Conservation (phyloP, 2,329 filamentous ascomycete species). For the Tolypocladium tropicale region DNA sequence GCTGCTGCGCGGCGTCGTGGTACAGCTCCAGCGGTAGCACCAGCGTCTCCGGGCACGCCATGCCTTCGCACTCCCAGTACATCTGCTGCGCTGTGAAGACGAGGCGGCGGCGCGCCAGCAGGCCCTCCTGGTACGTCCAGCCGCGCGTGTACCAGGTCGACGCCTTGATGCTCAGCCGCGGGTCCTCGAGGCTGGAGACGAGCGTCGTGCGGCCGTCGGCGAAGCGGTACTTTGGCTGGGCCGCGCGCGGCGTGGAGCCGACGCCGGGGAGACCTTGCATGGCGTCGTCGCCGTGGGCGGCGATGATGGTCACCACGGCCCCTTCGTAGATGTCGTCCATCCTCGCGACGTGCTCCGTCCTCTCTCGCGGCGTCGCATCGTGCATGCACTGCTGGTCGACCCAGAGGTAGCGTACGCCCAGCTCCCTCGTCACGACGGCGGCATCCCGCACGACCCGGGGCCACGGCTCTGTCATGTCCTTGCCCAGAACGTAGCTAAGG, state of each 20-base stretch:
- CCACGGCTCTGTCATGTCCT: conserved; percentile 14
- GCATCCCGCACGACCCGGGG: conserved; percentile 21
- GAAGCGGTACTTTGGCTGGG: conserved; percentile 21
- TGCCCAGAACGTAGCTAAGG: conserved; percentile 25
- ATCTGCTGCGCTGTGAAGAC: conserved; percentile 28
- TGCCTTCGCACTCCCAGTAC: conserved; percentile 28
- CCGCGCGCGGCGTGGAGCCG: conserved; percentile 13
- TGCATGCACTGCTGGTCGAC: conserved; percentile 26
- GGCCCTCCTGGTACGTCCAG: conserved; percentile 29
- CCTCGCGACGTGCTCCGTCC: conserved; percentile 18
- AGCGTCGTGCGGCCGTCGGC: conserved; percentile 19
- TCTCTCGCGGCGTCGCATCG: conserved; percentile 11
- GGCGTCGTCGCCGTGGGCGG: conserved; percentile 22
- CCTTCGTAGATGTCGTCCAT: conserved; percentile 28
- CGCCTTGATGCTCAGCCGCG: conserved; percentile 16
- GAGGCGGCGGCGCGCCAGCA: conserved; percentile 24
- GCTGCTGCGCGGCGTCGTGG: conserved; percentile 20
- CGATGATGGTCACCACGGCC: conserved; percentile 26
- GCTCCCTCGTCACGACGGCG: conserved; percentile 16
- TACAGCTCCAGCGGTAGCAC: conserved; percentile 20
- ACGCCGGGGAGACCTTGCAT: conserved; percentile 24
- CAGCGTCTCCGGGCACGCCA: conserved; percentile 25
- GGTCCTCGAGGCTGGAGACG: conserved; percentile 21
- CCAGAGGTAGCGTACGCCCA: conserved; percentile 27
- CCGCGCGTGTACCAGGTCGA: conserved; percentile 24